These are phyloP conservation scores for Debaryomycetaceae sp. DNA, from an alignment of 1,139 yeast genomes.

Conservation along the genomic window DNA sequence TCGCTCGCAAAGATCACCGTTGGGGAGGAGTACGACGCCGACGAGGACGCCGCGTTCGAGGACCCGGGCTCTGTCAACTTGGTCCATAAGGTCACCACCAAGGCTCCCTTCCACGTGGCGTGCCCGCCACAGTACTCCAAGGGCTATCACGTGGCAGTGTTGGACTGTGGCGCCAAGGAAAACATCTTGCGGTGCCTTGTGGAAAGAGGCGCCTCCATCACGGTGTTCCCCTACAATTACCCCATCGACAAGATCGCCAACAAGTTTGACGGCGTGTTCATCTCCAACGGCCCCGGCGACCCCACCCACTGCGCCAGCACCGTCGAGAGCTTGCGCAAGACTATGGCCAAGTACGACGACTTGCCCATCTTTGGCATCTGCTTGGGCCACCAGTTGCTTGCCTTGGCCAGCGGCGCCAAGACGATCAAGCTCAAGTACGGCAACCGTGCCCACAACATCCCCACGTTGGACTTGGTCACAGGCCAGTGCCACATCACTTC, in stretches of 20 bases:
- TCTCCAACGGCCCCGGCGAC: conserved; percentile 98
- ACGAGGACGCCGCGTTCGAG: conserved; percentile 84
- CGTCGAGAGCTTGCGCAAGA: conserved; percentile 65
- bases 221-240: conserved; percentile 94
- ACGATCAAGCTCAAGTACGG: conserved; percentile 93
- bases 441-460: conserved; percentile 97
- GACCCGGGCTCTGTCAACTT: conserved; percentile 91
- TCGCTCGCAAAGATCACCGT: conserved; percentile 84
- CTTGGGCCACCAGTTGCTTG: conserved; percentile 92
- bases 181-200: conserved; percentile 91
- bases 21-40: conserved; percentile 88
- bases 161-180: conserved; percentile 98
- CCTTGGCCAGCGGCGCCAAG: conserved; percentile 90
- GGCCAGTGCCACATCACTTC: conserved; percentile 97
- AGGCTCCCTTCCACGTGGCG: conserved; percentile 85
- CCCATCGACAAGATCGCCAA: conserved; percentile 88
- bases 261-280: conserved; percentile 90
- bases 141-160: conserved; percentile 77
- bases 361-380: conserved; percentile 97
- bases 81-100: conserved; percentile 92
- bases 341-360: conserved; percentile 58
- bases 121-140: conserved; percentile 58
- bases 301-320: conserved; percentile 91
- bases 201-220: conserved; percentile 90
- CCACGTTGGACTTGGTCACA: conserved; percentile 83